phyloP scores from a whole-genome alignment of 805 yeast species.

The Komagataella phaffii region DNA sequence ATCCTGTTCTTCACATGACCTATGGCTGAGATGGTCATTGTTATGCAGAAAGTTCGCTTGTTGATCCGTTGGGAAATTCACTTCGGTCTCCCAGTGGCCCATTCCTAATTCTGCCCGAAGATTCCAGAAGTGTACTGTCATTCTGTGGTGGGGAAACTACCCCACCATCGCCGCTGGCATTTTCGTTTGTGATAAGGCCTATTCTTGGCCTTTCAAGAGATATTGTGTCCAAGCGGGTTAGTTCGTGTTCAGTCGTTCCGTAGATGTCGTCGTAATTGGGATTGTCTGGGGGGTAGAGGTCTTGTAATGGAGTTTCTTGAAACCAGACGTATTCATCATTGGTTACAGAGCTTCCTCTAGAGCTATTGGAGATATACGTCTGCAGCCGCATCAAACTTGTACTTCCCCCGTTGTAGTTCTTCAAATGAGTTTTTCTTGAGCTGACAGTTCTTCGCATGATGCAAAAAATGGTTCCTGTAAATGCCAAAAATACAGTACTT shows the following conservation, averaged over 20 bases:
- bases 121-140: neutral
- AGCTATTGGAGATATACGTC: neutral
- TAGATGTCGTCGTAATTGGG: neutral
- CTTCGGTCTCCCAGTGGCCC: neutral
- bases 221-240: neutral
- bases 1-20: neutral
- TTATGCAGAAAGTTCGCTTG: neutral
- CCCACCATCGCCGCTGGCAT: neutral
- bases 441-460: constrained; percentile 56
- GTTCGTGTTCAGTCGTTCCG: neutral
- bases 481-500: constrained; percentile 51
- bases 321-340: neutral
- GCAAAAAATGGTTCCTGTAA: constrained; percentile 55
- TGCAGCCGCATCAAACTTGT: neutral
- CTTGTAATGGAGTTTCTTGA: neutral
- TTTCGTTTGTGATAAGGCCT: neutral
- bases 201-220: neutral
- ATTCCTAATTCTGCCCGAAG: neutral
- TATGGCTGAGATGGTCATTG: neutral
- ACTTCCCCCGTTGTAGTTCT: neutral
- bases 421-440: constrained; percentile 20
- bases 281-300: neutral
- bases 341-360: neutral
- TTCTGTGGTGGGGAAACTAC: neutral
- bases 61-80: neutral